Evolutionary conservation across 1,284 basidiomycete species (phyloP).

Genomic region (Ustilago cynodontis): DNA sequence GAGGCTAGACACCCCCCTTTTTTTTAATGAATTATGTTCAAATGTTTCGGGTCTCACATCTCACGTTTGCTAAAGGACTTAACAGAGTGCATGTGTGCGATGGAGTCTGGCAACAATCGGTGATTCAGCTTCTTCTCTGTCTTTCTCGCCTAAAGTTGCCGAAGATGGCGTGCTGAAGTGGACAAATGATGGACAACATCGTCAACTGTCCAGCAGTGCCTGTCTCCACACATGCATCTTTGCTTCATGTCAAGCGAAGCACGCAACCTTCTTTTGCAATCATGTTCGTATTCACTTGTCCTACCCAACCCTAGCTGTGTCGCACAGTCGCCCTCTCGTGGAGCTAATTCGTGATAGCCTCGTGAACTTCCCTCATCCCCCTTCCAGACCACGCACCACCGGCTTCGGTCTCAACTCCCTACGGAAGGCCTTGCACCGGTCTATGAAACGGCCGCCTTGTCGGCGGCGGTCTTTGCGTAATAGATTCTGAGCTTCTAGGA

Average conservation of each 20-base stretch:
- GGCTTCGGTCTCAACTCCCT: not conserved
- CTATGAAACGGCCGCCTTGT: not conserved
- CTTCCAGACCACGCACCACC: conserved; percentile 2
- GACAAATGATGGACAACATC: conserved; percentile 14
- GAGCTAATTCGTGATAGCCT: not conserved
- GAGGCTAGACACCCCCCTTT: not conserved
- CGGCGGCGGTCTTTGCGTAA: not conserved
- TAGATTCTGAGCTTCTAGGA: not conserved
- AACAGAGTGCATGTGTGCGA: no score
- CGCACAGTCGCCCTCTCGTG: not conserved
- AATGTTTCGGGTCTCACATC: no score
- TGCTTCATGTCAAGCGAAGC: conserved; percentile 21
- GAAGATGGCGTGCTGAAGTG: conserved; percentile 28
- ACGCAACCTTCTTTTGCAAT: conserved; percentile 19
- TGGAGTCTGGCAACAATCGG: not conserved
- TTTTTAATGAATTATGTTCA: not conserved
- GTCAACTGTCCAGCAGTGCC: conserved; percentile 23
- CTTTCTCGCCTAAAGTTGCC: conserved; percentile 5
- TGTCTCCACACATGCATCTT: not conserved
- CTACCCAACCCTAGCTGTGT: not conserved
- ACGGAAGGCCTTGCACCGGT: no score
- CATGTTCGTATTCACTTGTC: conserved; percentile 3
- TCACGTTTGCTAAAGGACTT: no score
- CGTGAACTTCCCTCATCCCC: not conserved
- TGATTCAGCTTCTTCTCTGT: conserved; percentile 3